These are phyloP conservation scores for Hippophae tibetana DNA, from an alignment of 306 rosid species.

Conservation along the genomic window DNA sequence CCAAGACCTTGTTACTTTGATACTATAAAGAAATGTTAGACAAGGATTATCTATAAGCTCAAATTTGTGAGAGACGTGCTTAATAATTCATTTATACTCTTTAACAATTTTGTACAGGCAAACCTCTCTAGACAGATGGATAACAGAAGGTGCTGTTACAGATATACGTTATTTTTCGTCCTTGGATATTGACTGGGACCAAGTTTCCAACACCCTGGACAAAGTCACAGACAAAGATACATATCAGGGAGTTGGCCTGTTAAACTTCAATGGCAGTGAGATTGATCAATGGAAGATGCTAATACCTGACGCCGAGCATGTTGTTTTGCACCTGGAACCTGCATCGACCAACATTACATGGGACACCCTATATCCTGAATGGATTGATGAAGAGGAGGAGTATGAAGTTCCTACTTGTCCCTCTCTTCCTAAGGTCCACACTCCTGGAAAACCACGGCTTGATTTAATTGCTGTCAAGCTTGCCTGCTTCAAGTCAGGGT, in stretches of 20 bases:
- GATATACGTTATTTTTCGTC: slow-evolving; percentile 49
- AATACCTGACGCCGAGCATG: slow-evolving; percentile 59
- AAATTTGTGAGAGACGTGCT: too few species aligned
- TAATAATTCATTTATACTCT: too few species aligned
- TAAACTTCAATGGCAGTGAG: slow-evolving; percentile 70
- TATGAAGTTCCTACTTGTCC: slow-evolving; percentile 79
- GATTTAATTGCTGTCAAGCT: slow-evolving; percentile 83
- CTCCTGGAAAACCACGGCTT: slow-evolving; percentile 55
- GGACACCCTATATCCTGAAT: slow-evolving; percentile 73
- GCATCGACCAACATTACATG: slow-evolving; percentile 52
- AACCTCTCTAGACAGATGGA: slow-evolving; percentile 31
- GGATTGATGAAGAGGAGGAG: slow-evolving; percentile 95
- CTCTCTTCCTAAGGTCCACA: slow-evolving; percentile 49
- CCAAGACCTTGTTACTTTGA: too few species aligned
- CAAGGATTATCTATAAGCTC: too few species aligned
- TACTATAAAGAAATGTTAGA: too few species aligned
- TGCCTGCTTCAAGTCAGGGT: slow-evolving; percentile 63
- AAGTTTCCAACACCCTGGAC: slow-evolving; percentile 38
- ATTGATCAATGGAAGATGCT: slow-evolving; percentile 58
- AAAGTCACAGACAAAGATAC: slow-evolving; percentile 40
- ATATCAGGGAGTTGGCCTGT: slow-evolving; percentile 67
- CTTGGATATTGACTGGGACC: slow-evolving; percentile 55
- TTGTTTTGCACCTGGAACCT: slow-evolving; percentile 37
- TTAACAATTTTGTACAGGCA: slow-evolving; percentile 20
- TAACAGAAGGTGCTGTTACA: slow-evolving; percentile 19